A percentile compares a stretch with the other conserved stretches of the same genome.
Conservation (phyloP, 2,329 filamentous ascomycete genomes). For the Aspergillus amoenus region DNA sequence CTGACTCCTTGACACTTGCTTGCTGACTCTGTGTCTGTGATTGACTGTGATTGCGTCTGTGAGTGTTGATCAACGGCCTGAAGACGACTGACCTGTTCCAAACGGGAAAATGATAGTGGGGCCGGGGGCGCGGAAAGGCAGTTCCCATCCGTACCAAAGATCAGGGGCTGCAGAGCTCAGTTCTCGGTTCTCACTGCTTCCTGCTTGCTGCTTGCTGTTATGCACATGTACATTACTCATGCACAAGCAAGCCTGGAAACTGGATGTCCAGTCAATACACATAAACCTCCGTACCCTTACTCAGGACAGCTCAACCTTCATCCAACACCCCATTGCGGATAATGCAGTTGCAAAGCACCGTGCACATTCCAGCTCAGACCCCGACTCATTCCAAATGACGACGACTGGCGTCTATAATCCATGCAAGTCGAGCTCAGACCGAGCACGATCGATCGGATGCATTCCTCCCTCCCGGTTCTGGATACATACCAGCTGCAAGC, state of each 20-base stretch:
- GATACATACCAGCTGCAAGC: conserved; percentile 19
- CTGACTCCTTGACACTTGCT: background rate
- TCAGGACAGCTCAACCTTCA: background rate
- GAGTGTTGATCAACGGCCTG: background rate
- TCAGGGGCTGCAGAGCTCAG: background rate
- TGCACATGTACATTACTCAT: background rate
- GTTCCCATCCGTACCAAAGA: background rate
- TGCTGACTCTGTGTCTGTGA: too few relatives aligned
- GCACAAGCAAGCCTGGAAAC: background rate
- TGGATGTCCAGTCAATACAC: background rate
- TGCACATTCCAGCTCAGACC: background rate
- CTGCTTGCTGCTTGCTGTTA: background rate
- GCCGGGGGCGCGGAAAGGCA: background rate
- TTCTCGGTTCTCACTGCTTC: background rate
- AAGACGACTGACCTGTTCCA: background rate
- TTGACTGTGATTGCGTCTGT: background rate
- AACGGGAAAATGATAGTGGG: background rate
- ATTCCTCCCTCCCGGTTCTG: conserved; percentile 15
- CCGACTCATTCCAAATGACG: background rate
- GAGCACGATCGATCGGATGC: conserved; percentile 11
- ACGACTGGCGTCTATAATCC: background rate
- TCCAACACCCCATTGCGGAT: background rate
- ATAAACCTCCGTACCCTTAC: background rate
- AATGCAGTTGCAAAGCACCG: background rate
- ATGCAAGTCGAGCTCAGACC: background rate